Evolutionary conservation across 2,329 filamentous ascomycete species (phyloP).

Genomic region (Pseudocercospora macadamiae): DNA sequence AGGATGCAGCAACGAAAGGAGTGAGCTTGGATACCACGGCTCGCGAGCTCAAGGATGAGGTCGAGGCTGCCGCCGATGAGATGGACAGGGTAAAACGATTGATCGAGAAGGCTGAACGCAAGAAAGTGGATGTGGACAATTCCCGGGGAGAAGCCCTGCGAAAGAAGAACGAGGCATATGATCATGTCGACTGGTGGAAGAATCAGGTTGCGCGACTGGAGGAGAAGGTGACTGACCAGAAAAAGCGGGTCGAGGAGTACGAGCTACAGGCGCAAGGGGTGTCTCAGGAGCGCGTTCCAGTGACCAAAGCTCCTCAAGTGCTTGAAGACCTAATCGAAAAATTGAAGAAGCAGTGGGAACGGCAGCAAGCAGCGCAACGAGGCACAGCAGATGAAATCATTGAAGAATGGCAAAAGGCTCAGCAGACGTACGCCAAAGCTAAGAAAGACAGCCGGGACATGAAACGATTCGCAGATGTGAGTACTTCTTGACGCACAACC

Average conservation of each 20-base stretch:
- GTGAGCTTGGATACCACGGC: constrained; percentile 46
- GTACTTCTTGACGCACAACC: constrained; percentile 26
- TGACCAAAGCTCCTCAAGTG: constrained; percentile 34
- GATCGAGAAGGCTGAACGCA: constrained; percentile 37
- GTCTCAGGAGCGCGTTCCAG: neutral
- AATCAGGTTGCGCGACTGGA: constrained; percentile 35
- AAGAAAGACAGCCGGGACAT: constrained; percentile 27
- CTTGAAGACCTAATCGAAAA: constrained; percentile 36
- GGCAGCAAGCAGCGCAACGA: neutral
- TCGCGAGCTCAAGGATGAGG: constrained; percentile 33
- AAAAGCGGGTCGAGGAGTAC: constrained; percentile 32
- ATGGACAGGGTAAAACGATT: constrained; percentile 30
- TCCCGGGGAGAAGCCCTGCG: constrained; percentile 42
- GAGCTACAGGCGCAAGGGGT: neutral
- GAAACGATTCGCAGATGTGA: constrained; percentile 43
- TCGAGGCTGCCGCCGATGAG: constrained; percentile 37
- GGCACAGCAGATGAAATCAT: constrained; percentile 37
- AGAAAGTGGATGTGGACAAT: constrained; percentile 36
- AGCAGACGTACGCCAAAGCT: constrained; percentile 29
- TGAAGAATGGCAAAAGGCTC: constrained; percentile 34
- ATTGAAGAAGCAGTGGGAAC: constrained; percentile 29
- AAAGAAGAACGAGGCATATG: constrained; percentile 47
- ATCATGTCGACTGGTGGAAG: constrained; percentile 40
- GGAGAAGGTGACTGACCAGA: constrained; percentile 34
- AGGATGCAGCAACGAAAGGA: constrained; percentile 53